Evolutionary conservation across 495 filamentous ascomycete species (phyloP), one percentile per base, ranked within the genome.

Genomic region (Aspergillus indologenus): DNA sequence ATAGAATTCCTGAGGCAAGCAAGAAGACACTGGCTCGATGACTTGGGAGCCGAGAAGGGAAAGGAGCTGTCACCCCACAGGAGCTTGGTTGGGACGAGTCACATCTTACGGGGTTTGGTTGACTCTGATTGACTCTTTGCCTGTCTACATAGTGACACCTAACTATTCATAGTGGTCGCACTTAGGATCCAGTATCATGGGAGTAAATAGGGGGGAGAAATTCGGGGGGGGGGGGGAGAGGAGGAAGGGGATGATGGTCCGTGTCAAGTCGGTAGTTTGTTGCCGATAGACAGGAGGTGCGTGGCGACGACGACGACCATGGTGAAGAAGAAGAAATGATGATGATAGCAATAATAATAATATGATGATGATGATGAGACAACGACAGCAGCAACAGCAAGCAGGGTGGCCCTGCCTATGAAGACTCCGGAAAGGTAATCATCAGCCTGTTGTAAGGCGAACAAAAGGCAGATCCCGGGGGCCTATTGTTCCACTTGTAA

Each of bases 401-500:
- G 12, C 34, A 40, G 34, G 12, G 2, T 29, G 4, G 26, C 26
- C 26, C 26, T 29, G 26, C 26, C 26, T 29, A 29, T 29, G 26
- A 29, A 4, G 4, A 29, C 26, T 29, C 26, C 3, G 34, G 12
- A 14, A 40, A 14, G 4, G 34, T 40, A 40, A 40, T 40, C 34
- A 40, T 14, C 34, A 40, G 34, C 34, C 34, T 14, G 34, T 40
- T 40, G 34, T 40, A 40, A 15, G 34, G 34, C 34, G 34, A 40
- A 11, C 34, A 40, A 40, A 11, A 40, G 34, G 34, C 34, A 40
- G 34, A 40, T 40, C 34, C 34, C 5, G 34, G 34, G 34, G 5
- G 26, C 34, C 6, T 40, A 40, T 40, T 26, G 47, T 51, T 51
- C 48, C 48, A 51, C 48, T 34, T 29, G 48, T 51, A 26, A 24